phyloP scores from a whole-genome alignment of 169 alveolate species.

The Miamiensis avidus region DNA sequence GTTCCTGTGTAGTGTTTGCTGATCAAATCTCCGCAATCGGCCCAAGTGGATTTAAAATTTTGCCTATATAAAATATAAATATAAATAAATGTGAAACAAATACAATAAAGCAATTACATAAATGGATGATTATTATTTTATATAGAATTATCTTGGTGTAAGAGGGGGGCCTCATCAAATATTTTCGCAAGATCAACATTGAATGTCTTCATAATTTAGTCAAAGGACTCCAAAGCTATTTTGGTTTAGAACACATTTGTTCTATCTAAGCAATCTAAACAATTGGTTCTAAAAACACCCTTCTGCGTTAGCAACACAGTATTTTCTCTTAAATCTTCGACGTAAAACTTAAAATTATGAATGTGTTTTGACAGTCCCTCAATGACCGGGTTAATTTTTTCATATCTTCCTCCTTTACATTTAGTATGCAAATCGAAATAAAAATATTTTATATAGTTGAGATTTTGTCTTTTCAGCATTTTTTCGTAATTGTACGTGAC shows the following conservation, averaged over 20 bases:
- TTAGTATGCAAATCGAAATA: conserved; percentile 47
- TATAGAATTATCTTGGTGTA: conserved; percentile 32
- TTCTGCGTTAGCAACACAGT: conserved; percentile 50
- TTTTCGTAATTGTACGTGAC: conserved; percentile 55
- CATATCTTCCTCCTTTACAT: conserved; percentile 56
- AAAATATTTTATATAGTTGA: conserved; percentile 39
- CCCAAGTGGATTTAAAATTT: conserved; percentile 72
- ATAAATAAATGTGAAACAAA: background rate
- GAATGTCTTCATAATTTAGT: conserved; percentile 20
- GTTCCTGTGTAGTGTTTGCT: conserved; percentile 78
- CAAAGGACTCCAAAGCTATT: conserved; percentile 53
- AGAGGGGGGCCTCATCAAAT: conserved; percentile 28
- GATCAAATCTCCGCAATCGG: conserved; percentile 78
- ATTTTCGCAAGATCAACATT: conserved; percentile 15
- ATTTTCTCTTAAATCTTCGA: conserved; percentile 49
- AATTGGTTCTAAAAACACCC: conserved; percentile 77
- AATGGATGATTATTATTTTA: conserved; percentile 29
- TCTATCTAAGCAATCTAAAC: conserved; percentile 85
- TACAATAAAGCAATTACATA: conserved; percentile 15
- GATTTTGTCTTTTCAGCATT: conserved; percentile 34
- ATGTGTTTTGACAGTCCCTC: conserved; percentile 40
- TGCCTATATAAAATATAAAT: conserved; percentile 3
- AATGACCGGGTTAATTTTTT: conserved; percentile 50
- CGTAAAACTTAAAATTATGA: conserved; percentile 55
- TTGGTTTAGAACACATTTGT: conserved; percentile 75